Conservation (phyloP, 2,329 filamentous ascomycete species). For the Grosmannia huntii region DNA sequence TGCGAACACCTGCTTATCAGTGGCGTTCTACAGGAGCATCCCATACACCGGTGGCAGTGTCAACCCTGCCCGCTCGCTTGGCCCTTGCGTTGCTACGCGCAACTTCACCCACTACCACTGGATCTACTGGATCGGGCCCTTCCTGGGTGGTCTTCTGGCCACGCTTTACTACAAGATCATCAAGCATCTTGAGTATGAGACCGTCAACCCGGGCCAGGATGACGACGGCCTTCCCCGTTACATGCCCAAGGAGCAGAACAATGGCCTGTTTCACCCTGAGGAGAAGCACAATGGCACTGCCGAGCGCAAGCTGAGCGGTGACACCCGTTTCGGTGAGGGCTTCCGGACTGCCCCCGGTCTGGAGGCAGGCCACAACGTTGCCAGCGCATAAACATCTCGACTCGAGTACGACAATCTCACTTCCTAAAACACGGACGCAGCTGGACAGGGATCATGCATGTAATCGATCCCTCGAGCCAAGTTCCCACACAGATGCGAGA, state of each 20-base stretch:
- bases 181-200: constrained; percentile 38
- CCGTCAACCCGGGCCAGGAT: constrained; percentile 37
- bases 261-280: neutral
- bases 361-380: constrained; percentile 1
- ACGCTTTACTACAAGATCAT: constrained; percentile 36
- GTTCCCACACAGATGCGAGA: neutral
- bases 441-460: neutral
- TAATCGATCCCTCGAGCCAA: neutral
- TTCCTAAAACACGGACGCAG: neutral
- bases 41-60: constrained; percentile 35
- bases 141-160: constrained; percentile 35
- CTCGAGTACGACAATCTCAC: neutral
- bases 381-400: neutral
- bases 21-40: constrained; percentile 17
- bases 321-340: constrained; percentile 7
- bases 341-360: constrained; percentile 3
- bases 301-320: constrained; percentile 8
- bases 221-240: constrained; percentile 4
- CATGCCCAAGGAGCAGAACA: constrained; percentile 2
- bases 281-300: neutral
- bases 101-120: constrained; percentile 33
- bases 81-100: constrained; percentile 29
- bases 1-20: neutral
- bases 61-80: constrained; percentile 38
- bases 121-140: constrained; percentile 43